A percentile compares a stretch with the other conserved stretches of the same genome.
These are phyloP conservation scores for Kodamaea leandrae DNA, from an alignment of 805 yeast genomes.

Conservation along the genomic window DNA sequence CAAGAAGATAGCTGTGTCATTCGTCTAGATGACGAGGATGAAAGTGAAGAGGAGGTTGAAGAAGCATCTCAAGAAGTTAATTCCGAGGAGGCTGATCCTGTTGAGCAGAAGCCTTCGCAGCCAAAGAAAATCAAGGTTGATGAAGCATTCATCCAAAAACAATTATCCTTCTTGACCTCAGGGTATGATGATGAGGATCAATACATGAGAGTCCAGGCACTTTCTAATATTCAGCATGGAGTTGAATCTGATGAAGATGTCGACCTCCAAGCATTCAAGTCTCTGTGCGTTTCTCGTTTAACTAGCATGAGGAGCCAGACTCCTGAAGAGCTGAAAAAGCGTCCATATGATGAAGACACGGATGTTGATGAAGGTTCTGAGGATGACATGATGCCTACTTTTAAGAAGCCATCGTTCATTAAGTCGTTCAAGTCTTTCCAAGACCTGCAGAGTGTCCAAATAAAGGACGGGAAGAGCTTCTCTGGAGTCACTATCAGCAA, in stretches of 20 bases:
- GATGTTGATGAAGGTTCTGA: constrained; percentile 28
- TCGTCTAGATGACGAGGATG: constrained; percentile 24
- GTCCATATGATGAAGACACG: constrained; percentile 16
- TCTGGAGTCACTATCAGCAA: constrained; percentile 52
- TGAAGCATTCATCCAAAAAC: constrained; percentile 54
- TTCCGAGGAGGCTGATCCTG: constrained; percentile 16
- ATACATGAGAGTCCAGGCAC: constrained; percentile 29
- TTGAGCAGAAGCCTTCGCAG: constrained; percentile 19
- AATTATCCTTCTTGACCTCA: constrained; percentile 50
- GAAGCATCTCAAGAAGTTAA: constrained; percentile 5
- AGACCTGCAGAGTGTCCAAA: constrained; percentile 37
- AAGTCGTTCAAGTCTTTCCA: constrained; percentile 44
- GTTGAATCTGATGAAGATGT: constrained; percentile 35
- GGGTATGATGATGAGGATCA: constrained; percentile 26
- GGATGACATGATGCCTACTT: constrained; percentile 36
- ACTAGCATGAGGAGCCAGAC: constrained; percentile 23
- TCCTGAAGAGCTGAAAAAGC: constrained; percentile 15
- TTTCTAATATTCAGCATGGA: constrained; percentile 38
- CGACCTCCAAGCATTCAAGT: constrained; percentile 48
- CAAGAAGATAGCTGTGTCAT: constrained; percentile 42
- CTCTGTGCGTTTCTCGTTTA: constrained; percentile 35
- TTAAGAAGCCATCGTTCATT: constrained; percentile 46
- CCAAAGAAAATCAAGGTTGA: constrained; percentile 40
- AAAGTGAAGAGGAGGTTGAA: constrained; percentile 24
- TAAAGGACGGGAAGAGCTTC: constrained; percentile 39